These are phyloP conservation scores for Didymosphaeria variabile DNA, from an alignment of 2,329 filamentous ascomycete genomes.

Conservation along the genomic window DNA sequence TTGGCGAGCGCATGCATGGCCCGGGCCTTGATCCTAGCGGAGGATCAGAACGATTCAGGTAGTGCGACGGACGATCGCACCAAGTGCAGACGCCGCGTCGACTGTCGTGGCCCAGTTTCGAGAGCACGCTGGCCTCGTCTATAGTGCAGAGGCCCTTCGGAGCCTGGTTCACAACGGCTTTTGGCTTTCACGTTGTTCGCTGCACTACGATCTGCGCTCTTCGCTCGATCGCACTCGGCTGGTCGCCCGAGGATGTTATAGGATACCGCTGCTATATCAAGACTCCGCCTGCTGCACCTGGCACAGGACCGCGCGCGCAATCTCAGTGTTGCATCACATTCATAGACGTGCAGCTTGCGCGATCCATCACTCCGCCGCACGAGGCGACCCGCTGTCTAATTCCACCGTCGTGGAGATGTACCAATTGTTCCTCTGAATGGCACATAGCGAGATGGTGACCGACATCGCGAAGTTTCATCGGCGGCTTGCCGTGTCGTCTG, in stretches of 20 bases:
- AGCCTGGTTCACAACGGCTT: not conserved
- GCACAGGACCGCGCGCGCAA: constrained; percentile 9
- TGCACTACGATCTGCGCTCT: constrained; percentile 6
- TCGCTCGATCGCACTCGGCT: constrained; percentile 6
- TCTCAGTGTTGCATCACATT: constrained; percentile 11
- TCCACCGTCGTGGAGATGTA: not conserved
- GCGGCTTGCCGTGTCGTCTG: not conserved
- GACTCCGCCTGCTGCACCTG: constrained; percentile 3
- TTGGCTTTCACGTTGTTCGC: not conserved
- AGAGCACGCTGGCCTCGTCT: constrained; percentile 2
- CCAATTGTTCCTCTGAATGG: not conserved
- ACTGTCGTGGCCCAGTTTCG: constrained; percentile 16
- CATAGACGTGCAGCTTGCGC: constrained; percentile 6
- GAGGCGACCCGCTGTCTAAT: not conserved
- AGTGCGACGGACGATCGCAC: constrained; percentile 37
- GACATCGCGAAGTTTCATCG: not conserved
- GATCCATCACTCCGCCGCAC: constrained; percentile 2
- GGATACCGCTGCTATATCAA: constrained; percentile 16
- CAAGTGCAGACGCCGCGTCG: constrained; percentile 13
- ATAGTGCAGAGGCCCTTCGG: not conserved
- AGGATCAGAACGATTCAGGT: constrained; percentile 33
- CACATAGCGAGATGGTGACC: constrained; percentile 3
- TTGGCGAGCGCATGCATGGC: constrained; percentile 31
- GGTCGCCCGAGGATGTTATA: constrained; percentile 2
- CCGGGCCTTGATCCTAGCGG: constrained; percentile 33